These are phyloP conservation scores for Ganoderma sinense DNA, from an alignment of 1,284 basidiomycete species.

Conservation along the genomic window DNA sequence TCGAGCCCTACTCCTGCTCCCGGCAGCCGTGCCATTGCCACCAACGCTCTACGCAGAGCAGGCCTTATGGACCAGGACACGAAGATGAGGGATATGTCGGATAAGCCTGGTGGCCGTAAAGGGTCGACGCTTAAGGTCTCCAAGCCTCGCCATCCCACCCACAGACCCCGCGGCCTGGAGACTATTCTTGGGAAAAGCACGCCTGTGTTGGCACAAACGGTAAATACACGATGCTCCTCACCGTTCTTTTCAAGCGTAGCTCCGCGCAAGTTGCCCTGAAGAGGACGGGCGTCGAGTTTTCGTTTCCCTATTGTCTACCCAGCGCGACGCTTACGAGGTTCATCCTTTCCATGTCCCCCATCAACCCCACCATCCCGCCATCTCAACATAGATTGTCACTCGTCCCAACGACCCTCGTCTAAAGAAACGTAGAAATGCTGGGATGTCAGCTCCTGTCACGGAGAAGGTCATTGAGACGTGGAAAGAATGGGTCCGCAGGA, in stretches of 20 bases:
- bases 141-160: constrained; percentile 64
- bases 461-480: constrained; percentile 65
- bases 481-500: constrained; percentile 72
- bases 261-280: constrained; percentile 28
- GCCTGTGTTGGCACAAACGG: constrained; percentile 54
- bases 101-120: constrained; percentile 75
- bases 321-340: constrained; percentile 49
- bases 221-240: constrained; percentile 53
- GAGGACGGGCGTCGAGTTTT: constrained; percentile 36
- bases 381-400: constrained; percentile 10
- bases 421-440: constrained; percentile 5
- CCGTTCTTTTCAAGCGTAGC: constrained; percentile 41
- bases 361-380: constrained; percentile 28
- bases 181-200: constrained; percentile 57
- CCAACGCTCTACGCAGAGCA: constrained; percentile 67
- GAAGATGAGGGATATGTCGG: constrained; percentile 70
- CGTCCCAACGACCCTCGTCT: background rate
- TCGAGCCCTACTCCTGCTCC: constrained; percentile 56
- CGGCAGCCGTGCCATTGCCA: constrained; percentile 62
- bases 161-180: constrained; percentile 66
- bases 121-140: constrained; percentile 47
- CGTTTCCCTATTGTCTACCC: constrained; percentile 43
- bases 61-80: constrained; percentile 78
- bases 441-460: constrained; percentile 18
- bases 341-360: constrained; percentile 40